These are phyloP conservation scores for Pleurotus cornucopiae DNA, from an alignment of 768 basidiomycete species.

Conservation along the genomic window DNA sequence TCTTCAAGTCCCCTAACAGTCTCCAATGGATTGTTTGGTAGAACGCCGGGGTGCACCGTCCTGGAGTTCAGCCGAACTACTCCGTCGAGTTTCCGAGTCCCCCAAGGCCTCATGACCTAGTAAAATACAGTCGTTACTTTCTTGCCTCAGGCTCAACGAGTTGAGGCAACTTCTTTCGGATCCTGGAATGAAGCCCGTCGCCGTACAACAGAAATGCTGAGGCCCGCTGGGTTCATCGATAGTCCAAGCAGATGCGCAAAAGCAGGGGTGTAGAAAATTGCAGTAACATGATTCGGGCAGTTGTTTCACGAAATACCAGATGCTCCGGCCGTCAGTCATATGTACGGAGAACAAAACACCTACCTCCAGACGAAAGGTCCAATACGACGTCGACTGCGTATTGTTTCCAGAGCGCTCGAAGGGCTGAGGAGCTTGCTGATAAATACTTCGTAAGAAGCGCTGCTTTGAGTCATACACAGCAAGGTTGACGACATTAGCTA, in stretches of 20 bases:
- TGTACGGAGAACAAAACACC: background rate
- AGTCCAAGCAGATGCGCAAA: background rate
- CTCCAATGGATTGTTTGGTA: too few relatives aligned
- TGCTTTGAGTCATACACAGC: background rate
- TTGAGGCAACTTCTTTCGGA: background rate
- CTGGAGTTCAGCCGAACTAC: too few relatives aligned
- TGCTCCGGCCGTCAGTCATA: background rate
- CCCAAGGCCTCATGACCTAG: too few relatives aligned
- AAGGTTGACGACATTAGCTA: too few relatives aligned
- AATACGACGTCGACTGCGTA: background rate
- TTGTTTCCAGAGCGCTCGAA: background rate
- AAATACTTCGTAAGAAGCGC: background rate
- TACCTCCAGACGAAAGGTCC: background rate
- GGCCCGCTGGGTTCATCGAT: conserved; percentile 2
- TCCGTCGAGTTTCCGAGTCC: too few relatives aligned
- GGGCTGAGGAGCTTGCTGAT: background rate
- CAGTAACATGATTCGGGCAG: background rate
- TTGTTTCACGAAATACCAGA: background rate
- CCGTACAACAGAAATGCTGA: background rate
- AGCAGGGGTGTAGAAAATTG: conserved; percentile 1
- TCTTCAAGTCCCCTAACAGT: too few relatives aligned
- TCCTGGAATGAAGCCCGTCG: background rate
- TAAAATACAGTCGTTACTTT: too few relatives aligned
- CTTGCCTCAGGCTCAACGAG: too few relatives aligned
- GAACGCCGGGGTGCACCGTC: too few relatives aligned